A percentile compares a stretch with the other conserved stretches of the same genome.
Evolutionary conservation across 1,139 yeast species (phyloP).

Genomic region (Spathaspora sp.): DNA sequence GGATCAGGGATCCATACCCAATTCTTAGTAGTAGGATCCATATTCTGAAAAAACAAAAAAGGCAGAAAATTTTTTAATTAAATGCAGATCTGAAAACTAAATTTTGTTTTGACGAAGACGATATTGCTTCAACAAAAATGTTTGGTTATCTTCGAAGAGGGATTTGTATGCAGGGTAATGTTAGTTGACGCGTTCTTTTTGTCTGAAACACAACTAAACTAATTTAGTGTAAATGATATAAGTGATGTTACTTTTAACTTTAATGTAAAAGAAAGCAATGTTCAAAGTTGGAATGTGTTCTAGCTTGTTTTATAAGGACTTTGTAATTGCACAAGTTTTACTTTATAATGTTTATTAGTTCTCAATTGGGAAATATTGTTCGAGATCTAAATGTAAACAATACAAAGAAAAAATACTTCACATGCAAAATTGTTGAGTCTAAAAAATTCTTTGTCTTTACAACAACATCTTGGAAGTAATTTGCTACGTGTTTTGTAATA

Average conservation of each 20-base stretch:
- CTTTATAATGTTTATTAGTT: neutral
- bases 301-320: neutral
- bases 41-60: neutral
- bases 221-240: too few relatives aligned
- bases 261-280: neutral
- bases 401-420: too few relatives aligned
- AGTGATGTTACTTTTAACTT: too few relatives aligned
- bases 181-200: too few relatives aligned
- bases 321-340: neutral
- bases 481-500: neutral
- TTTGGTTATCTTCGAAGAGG: too few relatives aligned
- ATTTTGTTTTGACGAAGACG: neutral
- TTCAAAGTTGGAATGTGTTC: neutral
- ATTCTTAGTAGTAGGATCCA: conserved; percentile 10
- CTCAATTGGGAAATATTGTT: neutral
- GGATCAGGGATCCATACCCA: conserved; percentile 51
- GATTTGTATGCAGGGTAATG: too few relatives aligned
- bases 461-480: too few relatives aligned
- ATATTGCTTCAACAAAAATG: neutral
- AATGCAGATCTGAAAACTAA: neutral
- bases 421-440: too few relatives aligned
- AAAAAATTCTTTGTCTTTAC: too few relatives aligned
- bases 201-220: too few relatives aligned
- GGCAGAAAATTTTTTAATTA: too few relatives aligned
- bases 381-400: conserved; percentile 1